These are phyloP conservation scores for Phytophthora lateralis DNA, from an alignment of 352 stramenopile species.

Conservation along the genomic window DNA sequence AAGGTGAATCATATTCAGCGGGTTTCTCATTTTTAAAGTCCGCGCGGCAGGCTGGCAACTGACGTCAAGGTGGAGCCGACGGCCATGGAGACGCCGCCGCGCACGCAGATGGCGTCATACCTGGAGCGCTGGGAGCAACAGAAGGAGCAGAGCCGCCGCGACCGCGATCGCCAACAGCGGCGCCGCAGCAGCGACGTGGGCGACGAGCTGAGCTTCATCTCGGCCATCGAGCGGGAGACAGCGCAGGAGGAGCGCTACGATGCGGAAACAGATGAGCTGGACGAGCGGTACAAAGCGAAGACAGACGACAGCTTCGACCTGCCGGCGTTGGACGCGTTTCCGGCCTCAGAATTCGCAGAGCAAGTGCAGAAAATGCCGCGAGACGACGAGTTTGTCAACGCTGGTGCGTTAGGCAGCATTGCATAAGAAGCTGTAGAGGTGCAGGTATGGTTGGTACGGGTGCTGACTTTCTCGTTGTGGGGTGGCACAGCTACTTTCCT, in stretches of 20 bases:
- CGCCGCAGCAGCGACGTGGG: slow-evolving; percentile 25
- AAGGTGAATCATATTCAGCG: neutral
- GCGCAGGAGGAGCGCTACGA: slow-evolving; percentile 14
- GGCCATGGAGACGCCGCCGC: slow-evolving; percentile 38
- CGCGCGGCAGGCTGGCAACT: neutral
- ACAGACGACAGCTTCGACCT: slow-evolving; percentile 42
- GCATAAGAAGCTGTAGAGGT: neutral
- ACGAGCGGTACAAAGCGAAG: neutral
- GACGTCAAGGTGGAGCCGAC: neutral
- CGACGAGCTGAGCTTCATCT: slow-evolving; percentile 40
- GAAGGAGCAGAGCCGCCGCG: slow-evolving; percentile 44
- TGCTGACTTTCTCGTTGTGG: slow-evolving; percentile 4
- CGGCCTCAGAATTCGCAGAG: slow-evolving; percentile 9
- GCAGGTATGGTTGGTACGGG: neutral
- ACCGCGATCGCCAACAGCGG: slow-evolving; percentile 25
- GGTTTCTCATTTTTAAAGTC: neutral
- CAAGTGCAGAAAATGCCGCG: slow-evolving; percentile 23
- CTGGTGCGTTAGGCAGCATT: slow-evolving; percentile 43
- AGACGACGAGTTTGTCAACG: slow-evolving; percentile 76
- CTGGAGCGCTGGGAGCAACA: slow-evolving; percentile 55
- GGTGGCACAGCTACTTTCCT: slow-evolving; percentile 47
- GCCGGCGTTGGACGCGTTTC: slow-evolving; percentile 40
- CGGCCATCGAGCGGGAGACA: slow-evolving; percentile 32
- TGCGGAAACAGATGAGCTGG: neutral
- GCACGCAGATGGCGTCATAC: slow-evolving; percentile 46